Evolutionary conservation across 805 yeast genomes (phyloP).

Genomic region (Cyberlindnera japonica): DNA sequence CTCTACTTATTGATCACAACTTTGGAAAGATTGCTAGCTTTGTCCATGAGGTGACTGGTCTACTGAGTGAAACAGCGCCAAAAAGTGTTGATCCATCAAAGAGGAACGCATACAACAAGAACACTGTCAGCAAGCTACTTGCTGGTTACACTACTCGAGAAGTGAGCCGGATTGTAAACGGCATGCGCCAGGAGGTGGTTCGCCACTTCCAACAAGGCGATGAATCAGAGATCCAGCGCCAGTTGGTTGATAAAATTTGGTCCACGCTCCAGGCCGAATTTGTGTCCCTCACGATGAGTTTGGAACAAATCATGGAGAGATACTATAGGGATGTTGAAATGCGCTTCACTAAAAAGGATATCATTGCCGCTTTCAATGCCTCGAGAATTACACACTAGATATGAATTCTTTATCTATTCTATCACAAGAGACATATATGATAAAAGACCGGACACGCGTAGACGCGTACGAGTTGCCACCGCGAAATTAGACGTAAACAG

Average conservation of each 20-base stretch:
- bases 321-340: conserved; percentile 48
- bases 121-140: conserved; percentile 54
- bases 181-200: conserved; percentile 52
- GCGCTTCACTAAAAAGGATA: conserved; percentile 50
- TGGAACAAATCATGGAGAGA: conserved; percentile 52
- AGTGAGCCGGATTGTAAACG: conserved; percentile 49
- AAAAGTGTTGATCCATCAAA: conserved; percentile 43
- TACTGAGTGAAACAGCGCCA: conserved; percentile 33
- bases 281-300: conserved; percentile 48
- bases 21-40: conserved; percentile 68
- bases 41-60: conserved; percentile 57
- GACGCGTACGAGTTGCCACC: background rate
- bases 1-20: conserved; percentile 44
- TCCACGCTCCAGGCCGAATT: conserved; percentile 62
- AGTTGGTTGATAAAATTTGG: conserved; percentile 64
- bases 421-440: too few relatives aligned
- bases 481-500: background rate
- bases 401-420: background rate
- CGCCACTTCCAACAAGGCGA: conserved; percentile 42
- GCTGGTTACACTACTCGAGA: conserved; percentile 56
- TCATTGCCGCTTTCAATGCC: conserved; percentile 49
- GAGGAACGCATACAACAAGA: conserved; percentile 61
- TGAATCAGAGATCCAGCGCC: conserved; percentile 44
- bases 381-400: conserved; percentile 18
- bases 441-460: background rate